Base-by-base conservation (phyloP, 345 rosid genomes). In the Dipteronia sinensis region DNA sequence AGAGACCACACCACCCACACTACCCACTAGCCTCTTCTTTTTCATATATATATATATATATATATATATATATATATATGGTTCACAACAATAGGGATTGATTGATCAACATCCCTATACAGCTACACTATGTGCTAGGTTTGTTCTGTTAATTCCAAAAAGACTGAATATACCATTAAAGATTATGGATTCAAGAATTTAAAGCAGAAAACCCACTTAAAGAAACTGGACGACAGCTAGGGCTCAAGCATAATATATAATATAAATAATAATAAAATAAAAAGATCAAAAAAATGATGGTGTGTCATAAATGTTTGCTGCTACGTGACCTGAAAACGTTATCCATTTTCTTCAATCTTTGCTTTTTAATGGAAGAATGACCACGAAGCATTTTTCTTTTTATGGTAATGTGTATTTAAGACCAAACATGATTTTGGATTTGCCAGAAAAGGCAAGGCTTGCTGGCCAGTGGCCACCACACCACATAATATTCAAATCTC, bases 341-440 rank as follows among this genome's bases (percentile, higher is more conserved):
- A 42, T 23, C 77, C 69, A 53, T 20, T 71, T 70, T 74, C n/a
- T 12, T 74, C 44, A 10, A 34, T 51, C 38, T 58, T 49, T 58
- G 64, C 69, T 72, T 44, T 71, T 77, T 71, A 65, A 80, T 67
- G 65, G 76, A 77, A 77, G 68, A 71, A 81, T 29, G 76, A 63
- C 77, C 40, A 75, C 20, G 72, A 74, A 78, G 78, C 77, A 71
- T 56, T 56, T 78, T 82, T 46, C 85, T 72, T 64, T 56, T 73
- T 71, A 47, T 71, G 51, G 85, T 20, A 78, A 31, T 1, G 7
- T 47, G 76, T 38, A 72, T 76, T 82, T 75, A 62, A 81, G 78
- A 67, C 61, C 79, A 79, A 72, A 46, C 78, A 65, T 74, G 79
- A 67, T 68, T 70, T 10, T 17, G 16, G 63, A 76, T 55, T 67